phyloP scores from a whole-genome alignment of 352 stramenopile genomes.

The Phytophthora capsici region DNA sequence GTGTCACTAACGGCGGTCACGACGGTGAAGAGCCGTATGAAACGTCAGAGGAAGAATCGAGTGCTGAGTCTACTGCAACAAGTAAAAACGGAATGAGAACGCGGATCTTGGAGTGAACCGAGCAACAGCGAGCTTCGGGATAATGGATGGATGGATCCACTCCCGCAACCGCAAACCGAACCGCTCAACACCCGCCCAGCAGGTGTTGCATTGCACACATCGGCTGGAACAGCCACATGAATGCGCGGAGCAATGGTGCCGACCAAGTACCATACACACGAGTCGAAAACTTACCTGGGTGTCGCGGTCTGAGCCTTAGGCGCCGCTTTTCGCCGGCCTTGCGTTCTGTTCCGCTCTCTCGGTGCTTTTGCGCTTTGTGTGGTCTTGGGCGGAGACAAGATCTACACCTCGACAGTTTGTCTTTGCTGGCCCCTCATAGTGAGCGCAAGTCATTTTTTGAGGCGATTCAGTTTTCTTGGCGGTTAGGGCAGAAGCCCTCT shows the following conservation, averaged over 20 bases:
- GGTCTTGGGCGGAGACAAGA: constrained; percentile 38
- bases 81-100: constrained; percentile 28
- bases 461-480: constrained; percentile 40
- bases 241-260: constrained; percentile 1
- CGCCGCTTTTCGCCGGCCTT: constrained; percentile 12
- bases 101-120: constrained; percentile 31
- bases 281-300: constrained; percentile 25
- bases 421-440: constrained; percentile 33
- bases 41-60: constrained; percentile 28
- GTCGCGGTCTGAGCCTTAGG: constrained; percentile 24
- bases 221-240: not conserved
- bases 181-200: constrained; percentile 33
- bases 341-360: constrained; percentile 35
- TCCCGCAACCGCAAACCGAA: constrained; percentile 34
- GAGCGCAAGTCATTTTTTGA: constrained; percentile 24
- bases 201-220: constrained; percentile 30
- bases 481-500: constrained; percentile 38
- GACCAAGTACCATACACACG: constrained; percentile 9
- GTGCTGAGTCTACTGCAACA: constrained; percentile 27
- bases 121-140: constrained; percentile 22
- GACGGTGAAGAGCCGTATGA: constrained; percentile 31
- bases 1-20: constrained; percentile 23
- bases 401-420: constrained; percentile 21
- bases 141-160: constrained; percentile 42
- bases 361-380: constrained; percentile 38